phyloP scores from a whole-genome alignment of 2,329 filamentous ascomycete genomes.

The Pyrenochaeta sp. region DNA sequence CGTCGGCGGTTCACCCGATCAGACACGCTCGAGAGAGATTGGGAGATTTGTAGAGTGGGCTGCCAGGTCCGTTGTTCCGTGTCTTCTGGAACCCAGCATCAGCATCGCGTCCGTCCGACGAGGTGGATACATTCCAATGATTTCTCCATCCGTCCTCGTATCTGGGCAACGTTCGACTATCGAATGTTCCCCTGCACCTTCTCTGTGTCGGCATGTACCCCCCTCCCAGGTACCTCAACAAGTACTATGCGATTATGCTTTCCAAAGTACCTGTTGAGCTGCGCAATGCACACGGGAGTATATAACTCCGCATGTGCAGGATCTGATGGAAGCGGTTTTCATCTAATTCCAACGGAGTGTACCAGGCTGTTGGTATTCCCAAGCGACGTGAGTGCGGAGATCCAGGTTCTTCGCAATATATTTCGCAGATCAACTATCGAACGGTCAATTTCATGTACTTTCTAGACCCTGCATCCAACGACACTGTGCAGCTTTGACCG shows the following conservation, averaged over 20 bases:
- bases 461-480: not conserved
- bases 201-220: not conserved
- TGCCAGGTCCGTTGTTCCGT: not conserved
- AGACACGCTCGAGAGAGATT: slow-evolving; percentile 1
- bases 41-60: slow-evolving; percentile 7
- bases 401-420: slow-evolving; percentile 25
- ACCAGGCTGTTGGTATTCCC: slow-evolving; percentile 33
- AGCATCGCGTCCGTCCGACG: not conserved
- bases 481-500: slow-evolving; percentile 2
- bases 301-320: slow-evolving; percentile 8
- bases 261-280: slow-evolving; percentile 18
- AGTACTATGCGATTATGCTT: slow-evolving; percentile 3
- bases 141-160: slow-evolving; percentile 6
- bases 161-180: not conserved
- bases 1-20: slow-evolving; percentile 1
- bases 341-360: slow-evolving; percentile 25
- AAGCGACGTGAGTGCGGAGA: slow-evolving; percentile 9
- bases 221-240: not conserved
- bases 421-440: slow-evolving; percentile 25
- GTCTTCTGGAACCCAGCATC: not conserved
- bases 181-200: slow-evolving; percentile 3
- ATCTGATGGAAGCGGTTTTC: slow-evolving; percentile 26
- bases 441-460: slow-evolving; percentile 9
- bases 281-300: not conserved
- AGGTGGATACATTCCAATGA: not conserved